These are phyloP conservation scores for Malus asiatica DNA, from an alignment of 306 rosid genomes.

Conservation along the genomic window DNA sequence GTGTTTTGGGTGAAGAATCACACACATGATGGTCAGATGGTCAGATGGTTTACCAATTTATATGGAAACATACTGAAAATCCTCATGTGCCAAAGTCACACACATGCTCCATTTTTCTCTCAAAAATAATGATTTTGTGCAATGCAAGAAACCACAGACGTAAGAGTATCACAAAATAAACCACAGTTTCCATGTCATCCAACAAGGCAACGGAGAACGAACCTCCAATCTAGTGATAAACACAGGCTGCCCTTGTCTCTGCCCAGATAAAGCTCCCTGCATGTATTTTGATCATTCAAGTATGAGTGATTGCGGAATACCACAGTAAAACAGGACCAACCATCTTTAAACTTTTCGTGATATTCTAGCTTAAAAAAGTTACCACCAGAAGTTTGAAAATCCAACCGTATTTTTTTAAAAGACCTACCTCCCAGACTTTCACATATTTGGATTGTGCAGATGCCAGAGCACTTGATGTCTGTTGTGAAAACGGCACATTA, in stretches of 20 bases:
- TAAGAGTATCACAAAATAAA: neutral
- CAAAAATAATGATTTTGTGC: neutral
- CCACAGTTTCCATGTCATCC: neutral
- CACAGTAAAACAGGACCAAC: slow-evolving; percentile 11
- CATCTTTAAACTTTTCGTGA: neutral
- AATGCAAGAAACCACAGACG: neutral
- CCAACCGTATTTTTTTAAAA: neutral
- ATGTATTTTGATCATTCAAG: slow-evolving; percentile 22
- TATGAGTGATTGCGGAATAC: slow-evolving; percentile 20
- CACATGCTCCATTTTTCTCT: neutral
- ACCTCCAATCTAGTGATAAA: slow-evolving; percentile 92
- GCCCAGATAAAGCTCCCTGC: slow-evolving; percentile 97
- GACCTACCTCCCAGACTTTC: slow-evolving; percentile 94
- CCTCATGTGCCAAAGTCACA: neutral
- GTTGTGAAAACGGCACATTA: slow-evolving; percentile 65
- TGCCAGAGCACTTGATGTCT: slow-evolving; percentile 57
- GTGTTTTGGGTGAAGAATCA: neutral
- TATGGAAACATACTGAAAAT: neutral
- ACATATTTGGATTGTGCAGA: slow-evolving; percentile 81
- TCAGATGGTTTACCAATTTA: neutral
- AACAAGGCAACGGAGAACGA: slow-evolving; percentile 27
- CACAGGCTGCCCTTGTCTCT: slow-evolving; percentile 93
- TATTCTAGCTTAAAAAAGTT: neutral
- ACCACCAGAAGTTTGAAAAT: neutral
- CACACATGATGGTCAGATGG: too few species aligned